Conservation (phyloP, 495 filamentous ascomycete genomes). For the Penicillium steckii region DNA sequence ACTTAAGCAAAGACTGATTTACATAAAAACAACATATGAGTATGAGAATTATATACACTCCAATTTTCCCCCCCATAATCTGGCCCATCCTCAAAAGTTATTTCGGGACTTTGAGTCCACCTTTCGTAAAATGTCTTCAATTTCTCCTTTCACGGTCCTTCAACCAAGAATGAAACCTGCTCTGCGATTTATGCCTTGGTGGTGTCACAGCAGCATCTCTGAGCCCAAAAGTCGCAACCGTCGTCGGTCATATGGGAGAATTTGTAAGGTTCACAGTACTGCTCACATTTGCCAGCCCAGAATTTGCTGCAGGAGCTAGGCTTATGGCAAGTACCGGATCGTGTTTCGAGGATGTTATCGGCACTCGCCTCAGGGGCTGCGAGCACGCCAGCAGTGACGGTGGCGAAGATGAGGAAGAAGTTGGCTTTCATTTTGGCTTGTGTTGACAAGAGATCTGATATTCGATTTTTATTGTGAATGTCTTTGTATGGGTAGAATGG, state of each 20-base stretch:
- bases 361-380: neutral
- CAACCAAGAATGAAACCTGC: neutral
- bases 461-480: neutral
- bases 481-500: neutral
- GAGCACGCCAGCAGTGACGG: neutral
- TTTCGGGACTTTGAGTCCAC: too few species aligned
- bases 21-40: too few species aligned
- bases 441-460: neutral
- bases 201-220: constrained; percentile 34
- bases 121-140: too few species aligned
- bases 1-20: too few species aligned
- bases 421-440: constrained; percentile 7
- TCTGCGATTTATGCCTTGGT: neutral
- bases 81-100: too few species aligned
- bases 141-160: neutral
- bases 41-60: too few species aligned
- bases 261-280: constrained; percentile 5
- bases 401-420: constrained; percentile 1
- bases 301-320: constrained; percentile 7
- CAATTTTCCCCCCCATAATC: too few species aligned
- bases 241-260: constrained; percentile 14
- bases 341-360: neutral
- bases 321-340: constrained; percentile 4
- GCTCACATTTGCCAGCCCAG: constrained; percentile 11
- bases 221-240: neutral